Conservation (phyloP, 2,329 filamentous ascomycete species). For the Phialophora tarda region DNA sequence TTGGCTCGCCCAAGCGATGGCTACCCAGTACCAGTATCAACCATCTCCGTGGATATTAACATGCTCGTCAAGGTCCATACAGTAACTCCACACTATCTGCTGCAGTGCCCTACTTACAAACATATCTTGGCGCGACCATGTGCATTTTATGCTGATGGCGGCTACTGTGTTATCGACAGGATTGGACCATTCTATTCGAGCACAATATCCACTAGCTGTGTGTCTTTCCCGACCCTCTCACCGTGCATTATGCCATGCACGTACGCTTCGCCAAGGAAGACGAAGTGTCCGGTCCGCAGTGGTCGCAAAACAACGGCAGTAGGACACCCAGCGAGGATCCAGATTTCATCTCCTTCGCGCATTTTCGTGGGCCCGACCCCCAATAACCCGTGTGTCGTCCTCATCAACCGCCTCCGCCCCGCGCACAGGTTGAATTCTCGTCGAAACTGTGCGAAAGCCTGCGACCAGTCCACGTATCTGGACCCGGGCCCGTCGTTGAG, state of each 20-base stretch:
- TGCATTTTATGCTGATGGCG: not conserved
- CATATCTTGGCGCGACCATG: no score
- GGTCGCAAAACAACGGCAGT: not conserved
- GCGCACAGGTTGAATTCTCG: not conserved
- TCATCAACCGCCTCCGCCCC: not conserved
- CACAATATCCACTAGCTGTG: not conserved
- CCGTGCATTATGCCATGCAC: not conserved
- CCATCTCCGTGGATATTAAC: not conserved
- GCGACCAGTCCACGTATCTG: not conserved
- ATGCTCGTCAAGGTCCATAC: not conserved
- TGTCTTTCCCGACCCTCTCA: not conserved
- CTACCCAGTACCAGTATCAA: not conserved
- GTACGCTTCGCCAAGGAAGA: not conserved
- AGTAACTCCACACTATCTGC: no score
- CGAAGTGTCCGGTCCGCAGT: not conserved
- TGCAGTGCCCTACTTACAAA: no score
- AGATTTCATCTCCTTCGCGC: not conserved
- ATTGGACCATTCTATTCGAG: not conserved
- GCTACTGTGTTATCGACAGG: not conserved
- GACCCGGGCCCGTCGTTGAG: not conserved
- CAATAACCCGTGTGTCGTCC: not conserved
- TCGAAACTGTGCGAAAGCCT: not conserved
- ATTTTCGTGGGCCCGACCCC: not conserved
- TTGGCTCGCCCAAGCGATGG: not conserved
- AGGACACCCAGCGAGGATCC: not conserved